Base-by-base conservation (phyloP, 2,329 filamentous ascomycete species). In the Fusarium oligoseptatum region DNA sequence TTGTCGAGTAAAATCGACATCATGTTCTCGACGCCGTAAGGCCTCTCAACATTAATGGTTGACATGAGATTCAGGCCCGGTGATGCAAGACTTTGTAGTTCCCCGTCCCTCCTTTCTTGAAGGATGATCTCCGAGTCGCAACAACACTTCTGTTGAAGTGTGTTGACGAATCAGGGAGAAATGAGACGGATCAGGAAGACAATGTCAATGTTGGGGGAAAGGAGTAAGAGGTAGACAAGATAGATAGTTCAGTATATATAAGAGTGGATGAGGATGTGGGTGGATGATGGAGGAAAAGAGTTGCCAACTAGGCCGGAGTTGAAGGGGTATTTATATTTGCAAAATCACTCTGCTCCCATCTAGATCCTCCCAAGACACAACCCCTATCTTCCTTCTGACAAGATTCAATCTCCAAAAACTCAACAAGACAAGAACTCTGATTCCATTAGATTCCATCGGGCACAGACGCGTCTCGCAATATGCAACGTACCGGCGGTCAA, bases 271-370 rank as follows among this genome's bases (percentile, higher is more conserved):
- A 45, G 43, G 12, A 50, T 15, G 43, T 24, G 7, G 20, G 15
- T n/a, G 24, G 48, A 29, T 24, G 43, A 14, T 24, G 48, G 22
- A 52, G 17, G 14, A 15, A 20, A 56, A 22, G 52, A 36, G 20
- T 36, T 36, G 29, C 17, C 27, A 34, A 34, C n/a, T 57, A 6
- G 32, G 52, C n/a, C 36, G 52, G 20, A 36, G 52, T 36, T 57
- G n/a, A 57, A 57, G n/a, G 29, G 52, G 52, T 57, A 36, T 57
- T 24, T 57, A 57, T 55, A 20, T 55, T 55, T 29, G 27, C 24
- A 55, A 55, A 5, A 55, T 55, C 27, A n/a, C 6, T 32, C 17
- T 55, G 27, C 27, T 29, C 12, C 24, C 4, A 52, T 9, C 43
- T 27, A 48, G 22, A 48, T 48, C 22, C 8, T 5, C 48, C 3